Evolutionary conservation across 192 early-diverging fungal genomes (phyloP).

Genomic region (Entomortierella chlamydospora): DNA sequence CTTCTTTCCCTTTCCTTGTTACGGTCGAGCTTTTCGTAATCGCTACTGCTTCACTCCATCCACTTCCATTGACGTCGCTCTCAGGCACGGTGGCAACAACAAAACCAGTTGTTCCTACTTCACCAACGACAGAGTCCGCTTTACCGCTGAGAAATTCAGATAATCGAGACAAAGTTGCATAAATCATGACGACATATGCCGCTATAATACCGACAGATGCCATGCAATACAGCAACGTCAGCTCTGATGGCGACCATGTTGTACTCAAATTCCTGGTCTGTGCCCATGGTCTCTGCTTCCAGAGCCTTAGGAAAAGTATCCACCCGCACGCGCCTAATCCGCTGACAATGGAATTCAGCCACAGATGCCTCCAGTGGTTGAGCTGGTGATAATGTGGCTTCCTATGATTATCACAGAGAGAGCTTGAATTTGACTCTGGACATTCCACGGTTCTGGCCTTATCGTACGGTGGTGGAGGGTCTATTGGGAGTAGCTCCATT

Average conservation of each 20-base stretch:
- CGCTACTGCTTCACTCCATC: no score
- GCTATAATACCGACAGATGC: no score
- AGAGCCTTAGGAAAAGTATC: not conserved
- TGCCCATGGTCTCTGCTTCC: not conserved
- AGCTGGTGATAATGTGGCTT: not conserved
- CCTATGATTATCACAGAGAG: not conserved
- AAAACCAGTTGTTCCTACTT: no score
- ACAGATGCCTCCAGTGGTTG: not conserved
- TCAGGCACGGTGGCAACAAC: no score
- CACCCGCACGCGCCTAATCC: not conserved
- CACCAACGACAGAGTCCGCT: no score
- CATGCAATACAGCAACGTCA: not conserved
- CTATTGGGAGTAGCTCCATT: not conserved
- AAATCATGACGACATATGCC: no score
- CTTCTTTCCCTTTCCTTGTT: no score
- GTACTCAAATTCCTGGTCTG: not conserved
- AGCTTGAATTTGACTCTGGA: not conserved
- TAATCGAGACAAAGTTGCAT: no score
- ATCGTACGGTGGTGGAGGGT: slow-evolving; percentile 18
- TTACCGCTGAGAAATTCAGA: no score
- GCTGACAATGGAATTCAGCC: not conserved
- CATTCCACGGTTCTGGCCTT: not conserved
- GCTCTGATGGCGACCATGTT: not conserved
- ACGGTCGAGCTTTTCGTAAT: no score
- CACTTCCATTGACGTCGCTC: no score